These are phyloP conservation scores for Phanerochaete carnosa DNA, from an alignment of 768 basidiomycete genomes.

Conservation along the genomic window DNA sequence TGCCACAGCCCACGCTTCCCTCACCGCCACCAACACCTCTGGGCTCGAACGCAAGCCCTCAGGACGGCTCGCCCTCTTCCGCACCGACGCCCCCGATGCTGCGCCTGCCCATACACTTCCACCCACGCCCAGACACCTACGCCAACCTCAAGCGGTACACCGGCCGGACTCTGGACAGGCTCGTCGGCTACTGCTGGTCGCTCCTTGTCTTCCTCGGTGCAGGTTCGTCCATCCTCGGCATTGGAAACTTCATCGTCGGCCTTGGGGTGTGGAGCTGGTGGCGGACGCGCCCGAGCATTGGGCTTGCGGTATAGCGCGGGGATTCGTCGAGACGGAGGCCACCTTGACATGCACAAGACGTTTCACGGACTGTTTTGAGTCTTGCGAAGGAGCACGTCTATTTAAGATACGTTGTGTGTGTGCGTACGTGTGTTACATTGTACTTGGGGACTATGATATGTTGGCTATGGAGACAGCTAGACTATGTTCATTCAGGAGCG, in stretches of 20 bases:
- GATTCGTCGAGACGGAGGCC: no score
- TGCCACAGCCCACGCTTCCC: neutral
- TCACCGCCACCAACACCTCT: conserved; percentile 16
- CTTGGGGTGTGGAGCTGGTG: conserved; percentile 67
- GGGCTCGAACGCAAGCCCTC: neutral
- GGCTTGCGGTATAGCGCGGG: neutral
- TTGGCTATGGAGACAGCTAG: neutral
- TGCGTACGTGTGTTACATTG: neutral
- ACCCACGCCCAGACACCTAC: conserved; percentile 50
- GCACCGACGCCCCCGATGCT: conserved; percentile 37
- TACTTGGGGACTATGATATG: neutral
- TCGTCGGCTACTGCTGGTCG: conserved; percentile 81
- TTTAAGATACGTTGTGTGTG: neutral
- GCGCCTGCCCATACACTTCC: conserved; percentile 47
- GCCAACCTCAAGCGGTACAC: conserved; percentile 55
- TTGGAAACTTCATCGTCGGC: conserved; percentile 72
- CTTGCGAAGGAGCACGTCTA: neutral
- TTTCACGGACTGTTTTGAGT: no score
- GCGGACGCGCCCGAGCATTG: conserved; percentile 18
- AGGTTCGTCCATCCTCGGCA: conserved; percentile 65
- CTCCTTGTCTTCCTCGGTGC: conserved; percentile 71
- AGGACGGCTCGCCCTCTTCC: conserved; percentile 13
- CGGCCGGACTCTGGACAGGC: conserved; percentile 67
- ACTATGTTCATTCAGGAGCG: neutral
- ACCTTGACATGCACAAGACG: no score